These are phyloP conservation scores for Phytophthora megakarya DNA, from an alignment of 352 stramenopile species.

Conservation along the genomic window DNA sequence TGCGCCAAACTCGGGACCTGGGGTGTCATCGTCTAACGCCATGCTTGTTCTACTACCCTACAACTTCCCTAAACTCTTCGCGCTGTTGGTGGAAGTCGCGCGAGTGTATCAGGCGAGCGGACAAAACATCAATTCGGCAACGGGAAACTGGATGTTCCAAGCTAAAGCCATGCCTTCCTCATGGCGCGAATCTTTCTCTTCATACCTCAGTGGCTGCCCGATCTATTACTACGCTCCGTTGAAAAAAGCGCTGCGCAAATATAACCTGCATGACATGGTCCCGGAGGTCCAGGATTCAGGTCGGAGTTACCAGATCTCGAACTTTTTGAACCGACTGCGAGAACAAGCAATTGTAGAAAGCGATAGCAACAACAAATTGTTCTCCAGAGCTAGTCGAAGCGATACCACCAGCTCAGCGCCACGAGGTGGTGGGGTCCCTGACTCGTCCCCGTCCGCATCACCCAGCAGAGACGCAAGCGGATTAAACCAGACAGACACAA, in stretches of 20 bases:
- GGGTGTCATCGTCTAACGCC: conserved; percentile 41
- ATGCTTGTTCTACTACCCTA: conserved; percentile 89
- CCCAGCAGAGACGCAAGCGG: conserved; percentile 32
- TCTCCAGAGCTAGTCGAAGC: conserved; percentile 44
- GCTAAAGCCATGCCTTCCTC: conserved; percentile 86
- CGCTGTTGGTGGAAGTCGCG: conserved; percentile 79
- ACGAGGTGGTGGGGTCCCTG: conserved; percentile 30
- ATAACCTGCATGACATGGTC: conserved; percentile 89
- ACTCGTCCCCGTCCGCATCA: conserved; percentile 48
- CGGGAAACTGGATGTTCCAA: conserved; percentile 84
- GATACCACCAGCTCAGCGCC: conserved; percentile 20
- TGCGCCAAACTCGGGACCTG: conserved; percentile 27
- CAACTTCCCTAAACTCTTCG: conserved; percentile 86
- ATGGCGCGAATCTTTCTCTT: conserved; percentile 82
- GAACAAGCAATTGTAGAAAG: conserved; percentile 78
- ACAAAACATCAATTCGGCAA: conserved; percentile 71
- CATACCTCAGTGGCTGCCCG: conserved; percentile 75
- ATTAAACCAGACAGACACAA: conserved; percentile 32
- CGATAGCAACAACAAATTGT: conserved; percentile 83
- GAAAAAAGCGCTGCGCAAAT: conserved; percentile 86
- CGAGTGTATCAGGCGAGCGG: conserved; percentile 82
- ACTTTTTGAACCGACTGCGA: conserved; percentile 69
- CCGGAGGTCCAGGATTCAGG: conserved; percentile 82
- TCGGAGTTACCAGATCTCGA: conserved; percentile 85
- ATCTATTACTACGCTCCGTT: conserved; percentile 85